Evolutionary conservation across 805 yeast species (phyloP), one percentile per base, ranked within the genome.

Genomic region (Zygosaccharomyces rouxii): DNA sequence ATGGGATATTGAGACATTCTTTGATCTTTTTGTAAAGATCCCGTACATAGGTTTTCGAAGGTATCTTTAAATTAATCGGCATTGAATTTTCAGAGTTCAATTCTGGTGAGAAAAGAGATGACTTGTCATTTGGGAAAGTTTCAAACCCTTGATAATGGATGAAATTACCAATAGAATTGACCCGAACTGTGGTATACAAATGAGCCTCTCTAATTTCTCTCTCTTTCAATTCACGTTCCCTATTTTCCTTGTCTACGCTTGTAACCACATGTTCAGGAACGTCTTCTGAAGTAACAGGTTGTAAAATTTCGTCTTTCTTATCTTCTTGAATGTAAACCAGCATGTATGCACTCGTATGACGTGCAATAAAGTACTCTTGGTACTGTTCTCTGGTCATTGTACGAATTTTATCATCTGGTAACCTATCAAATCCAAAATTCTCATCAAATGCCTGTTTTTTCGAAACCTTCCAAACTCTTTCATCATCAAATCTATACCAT

Each of bases 271-370:
- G 86, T 1, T 63, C 56, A 2, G 98, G 97, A 5, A 80, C 76
- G 42, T 76, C 82, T 3, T 68, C 76, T 18, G 78, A 80, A 1
- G 69, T 57, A 3, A 76, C 78, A 0, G 78, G 81, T 10, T 80
- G 81, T 50, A 94, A 72, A 13, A 92, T 73, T 10, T 74, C 75
- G 2, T 72, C 74, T 33, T 80, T 66, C 35, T 77, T 77, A 2
- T 77, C 70, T 60, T 86, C 81, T 47, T 95, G 77, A 53, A 90
- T 78, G 63, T 94, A 94, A 2, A 94, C 98, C 68, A 94, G 78
- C 99, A 94, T 94, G 63, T 94, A 94, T 1, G 99, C 99, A 37
- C 94, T 87, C 0, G 98, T 90, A 33, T 89, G 94, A 41, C 96
- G 80, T 55, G 87, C 79, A 25, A 86, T 70, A 39, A 77, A 73